Base-by-base conservation (phyloP, 768 basidiomycete genomes). In the Tylopilus sp. region DNA sequence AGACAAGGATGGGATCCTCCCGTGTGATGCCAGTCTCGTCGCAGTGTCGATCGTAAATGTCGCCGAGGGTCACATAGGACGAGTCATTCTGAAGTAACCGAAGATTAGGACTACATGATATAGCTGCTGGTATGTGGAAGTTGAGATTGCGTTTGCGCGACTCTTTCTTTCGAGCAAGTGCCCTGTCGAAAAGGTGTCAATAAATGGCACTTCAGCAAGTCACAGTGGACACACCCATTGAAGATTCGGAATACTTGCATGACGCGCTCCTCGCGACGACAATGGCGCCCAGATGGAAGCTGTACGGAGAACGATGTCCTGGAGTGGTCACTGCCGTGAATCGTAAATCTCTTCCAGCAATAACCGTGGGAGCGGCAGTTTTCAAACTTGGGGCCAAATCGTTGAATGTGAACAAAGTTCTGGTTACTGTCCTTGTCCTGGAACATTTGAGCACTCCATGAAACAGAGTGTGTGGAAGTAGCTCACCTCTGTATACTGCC, bases 341-440 rank as follows among this genome's bases (percentile, higher is more conserved):
- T 82, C 0, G 86, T 90, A 64, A 99, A 83, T 20, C 97, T 84
- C 55, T 91, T 87, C 83, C 86, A 95, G 65, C 83, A 93, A 51
- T 83, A 80, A 5, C 92, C 91, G 58, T 87, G 86, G 4, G 88
- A 83, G 42, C 95, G 83, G 57, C 86, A 91, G 47, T 94, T 86
- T 67, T 98, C 95, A 60, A 93, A 88, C 61, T 88, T 89, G 12
- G 93, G 83, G 20, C 82, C 83, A 65, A 98, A 97, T 67, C 93
- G 91, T 57, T 86, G 84, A 39, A 99, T 93, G 56, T 88, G 82
- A 51, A 91, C 79, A 60, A 98, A 97, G 58, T 88, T 86, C 59
- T 89, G 87, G 65, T 92, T 92, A 61, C 79, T 91, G 68, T 99
- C 95, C 68, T 95, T 93, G 65, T 98, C 94, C 94, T 97, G 61